These are phyloP conservation scores for Botryobasidium botryosum DNA, from an alignment of 768 basidiomycete genomes.

Conservation along the genomic window DNA sequence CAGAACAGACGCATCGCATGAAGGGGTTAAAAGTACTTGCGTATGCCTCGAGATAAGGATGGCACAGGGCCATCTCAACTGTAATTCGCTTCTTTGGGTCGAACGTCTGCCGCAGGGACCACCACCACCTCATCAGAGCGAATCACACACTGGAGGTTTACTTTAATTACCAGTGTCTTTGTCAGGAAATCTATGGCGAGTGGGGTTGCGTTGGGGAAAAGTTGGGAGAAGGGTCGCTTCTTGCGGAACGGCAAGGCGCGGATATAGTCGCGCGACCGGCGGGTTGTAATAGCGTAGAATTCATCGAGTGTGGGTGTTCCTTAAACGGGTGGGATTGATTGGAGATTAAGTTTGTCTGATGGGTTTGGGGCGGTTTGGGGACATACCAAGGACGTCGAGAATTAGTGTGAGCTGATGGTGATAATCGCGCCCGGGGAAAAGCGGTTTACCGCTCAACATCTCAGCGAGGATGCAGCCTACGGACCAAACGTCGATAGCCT, in stretches of 20 bases:
- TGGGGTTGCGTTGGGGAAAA: conserved; percentile 63
- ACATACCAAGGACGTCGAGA: conserved; percentile 73
- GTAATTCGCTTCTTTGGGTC: conserved; percentile 95
- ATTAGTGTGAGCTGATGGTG: conserved; percentile 89
- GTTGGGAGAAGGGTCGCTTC: conserved; percentile 46
- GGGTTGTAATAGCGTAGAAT: conserved; percentile 80
- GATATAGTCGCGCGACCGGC: conserved; percentile 68
- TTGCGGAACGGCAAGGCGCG: conserved; percentile 77
- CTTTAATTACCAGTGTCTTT: conserved; percentile 50
- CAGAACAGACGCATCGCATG: neutral
- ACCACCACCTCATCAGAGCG: neutral
- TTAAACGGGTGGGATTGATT: neutral
- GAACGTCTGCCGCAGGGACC: conserved; percentile 48
- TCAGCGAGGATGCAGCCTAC: conserved; percentile 41
- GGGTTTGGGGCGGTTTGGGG: no score
- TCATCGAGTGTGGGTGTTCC: conserved; percentile 72
- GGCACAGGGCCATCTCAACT: conserved; percentile 85
- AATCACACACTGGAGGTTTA: neutral
- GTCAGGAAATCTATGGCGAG: conserved; percentile 61
- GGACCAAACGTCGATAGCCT: conserved; percentile 29
- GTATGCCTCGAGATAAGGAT: conserved; percentile 89
- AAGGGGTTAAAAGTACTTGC: conserved; percentile 27
- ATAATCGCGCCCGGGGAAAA: conserved; percentile 94
- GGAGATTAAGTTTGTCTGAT: conserved; percentile 11
- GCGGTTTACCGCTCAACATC: conserved; percentile 78